Base-by-base conservation (phyloP, 768 basidiomycete genomes). In the Pleurotus tuoliensis region DNA sequence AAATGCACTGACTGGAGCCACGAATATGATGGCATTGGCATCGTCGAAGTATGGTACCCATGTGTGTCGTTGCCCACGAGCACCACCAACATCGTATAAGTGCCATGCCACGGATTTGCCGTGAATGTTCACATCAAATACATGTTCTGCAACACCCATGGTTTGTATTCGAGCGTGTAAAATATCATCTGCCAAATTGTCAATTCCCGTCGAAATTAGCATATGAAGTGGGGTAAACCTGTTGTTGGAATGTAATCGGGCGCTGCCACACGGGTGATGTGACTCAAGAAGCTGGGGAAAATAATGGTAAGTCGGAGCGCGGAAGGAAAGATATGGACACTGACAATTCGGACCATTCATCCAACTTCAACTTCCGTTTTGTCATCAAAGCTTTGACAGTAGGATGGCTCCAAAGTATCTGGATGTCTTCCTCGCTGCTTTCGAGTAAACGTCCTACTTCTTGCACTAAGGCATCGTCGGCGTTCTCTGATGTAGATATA, bases 261-360 rank as follows among this genome's bases (percentile, higher is more conserved):
- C 2, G 82, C 76, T 1, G 88, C 83, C 34, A 94, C 84, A 16
- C 91, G 87, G 55, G 74, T 69, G 44, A 94, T 89, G 65, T 88
- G 79, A 61, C 81, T 77, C 54, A 94, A 69, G 76, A 93, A 94
- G 67, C 91, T 93, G 60, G 24, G 18, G 30, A 55, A 15, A n/a
- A 11, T 24, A n/a, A 55, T 40, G 22, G 52, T 18, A 30, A 20
- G 16, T 54, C 25, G n/a, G 43, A 12, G 37, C 52, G 30, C 30
- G 8, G 8, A 34, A 11, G 3, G 8, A 34, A 34, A 34, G 30
- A 25, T 22, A 16, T 3, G 13, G 39, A 43, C 25, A 77, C 91
- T 69, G 66, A 93, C 91, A 89, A 94, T 72, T 92, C 91, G 11
- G 89, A 84, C 86, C 90, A 92, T 68, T 94, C 91, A 61, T 93